These are phyloP conservation scores for Solanum arcanum DNA, from an alignment of 257 asterid species.

Conservation along the genomic window DNA sequence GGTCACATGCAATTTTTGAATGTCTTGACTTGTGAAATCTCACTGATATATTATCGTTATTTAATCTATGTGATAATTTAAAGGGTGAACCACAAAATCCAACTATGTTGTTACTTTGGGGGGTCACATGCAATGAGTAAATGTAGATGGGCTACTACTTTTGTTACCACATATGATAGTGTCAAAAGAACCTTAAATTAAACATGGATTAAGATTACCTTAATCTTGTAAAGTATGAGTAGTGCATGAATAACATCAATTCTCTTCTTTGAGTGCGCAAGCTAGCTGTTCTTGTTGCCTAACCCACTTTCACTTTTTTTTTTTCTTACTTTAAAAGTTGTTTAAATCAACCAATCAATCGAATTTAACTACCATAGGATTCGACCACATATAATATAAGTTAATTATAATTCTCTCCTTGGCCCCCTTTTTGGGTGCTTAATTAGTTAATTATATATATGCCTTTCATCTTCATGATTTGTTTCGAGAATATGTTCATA, in stretches of 20 bases:
- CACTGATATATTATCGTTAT: background rate
- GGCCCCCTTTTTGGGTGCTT: background rate
- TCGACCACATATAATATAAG: background rate
- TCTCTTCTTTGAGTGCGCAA: background rate
- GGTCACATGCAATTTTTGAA: background rate
- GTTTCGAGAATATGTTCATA: conserved; percentile 19
- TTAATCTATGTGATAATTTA: background rate
- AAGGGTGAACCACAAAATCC: background rate
- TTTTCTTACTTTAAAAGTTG: background rate
- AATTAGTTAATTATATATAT: conserved; percentile 6
- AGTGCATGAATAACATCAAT: background rate
- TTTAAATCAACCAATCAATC: background rate
- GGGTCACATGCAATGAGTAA: background rate
- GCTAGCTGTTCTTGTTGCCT: background rate
- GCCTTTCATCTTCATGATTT: background rate
- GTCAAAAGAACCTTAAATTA: background rate
- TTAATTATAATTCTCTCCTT: background rate
- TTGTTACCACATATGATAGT: background rate
- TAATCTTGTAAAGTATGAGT: background rate
- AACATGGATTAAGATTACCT: background rate
- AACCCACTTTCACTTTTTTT: background rate
- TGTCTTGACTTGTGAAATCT: background rate
- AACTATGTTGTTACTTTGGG: background rate
- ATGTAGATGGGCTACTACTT: background rate
- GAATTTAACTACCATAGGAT: background rate